Conservation (phyloP, 106 monocot species). For the Narthecium ossifragum region DNA sequence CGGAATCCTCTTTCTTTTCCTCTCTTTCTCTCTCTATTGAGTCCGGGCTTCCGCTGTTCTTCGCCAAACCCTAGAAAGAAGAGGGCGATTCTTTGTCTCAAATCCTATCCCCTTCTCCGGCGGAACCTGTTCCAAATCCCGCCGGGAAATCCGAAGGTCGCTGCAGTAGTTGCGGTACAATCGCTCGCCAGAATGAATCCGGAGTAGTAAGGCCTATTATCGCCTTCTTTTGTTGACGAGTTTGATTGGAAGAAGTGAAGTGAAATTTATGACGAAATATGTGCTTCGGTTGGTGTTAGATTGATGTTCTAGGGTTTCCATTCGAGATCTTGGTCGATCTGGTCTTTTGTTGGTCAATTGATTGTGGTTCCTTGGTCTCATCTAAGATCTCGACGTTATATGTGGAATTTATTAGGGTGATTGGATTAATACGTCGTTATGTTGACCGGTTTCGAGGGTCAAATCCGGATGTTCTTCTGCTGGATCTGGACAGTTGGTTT, state of each 20-base stretch:
- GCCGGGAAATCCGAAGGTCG: neutral
- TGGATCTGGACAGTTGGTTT: neutral
- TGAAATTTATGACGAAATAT: too few species aligned
- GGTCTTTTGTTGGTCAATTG: neutral
- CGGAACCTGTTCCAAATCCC: neutral
- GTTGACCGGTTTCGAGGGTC: too few species aligned
- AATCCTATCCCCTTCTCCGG: neutral
- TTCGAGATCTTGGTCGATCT: conserved; percentile 1
- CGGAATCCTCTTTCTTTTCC: neutral
- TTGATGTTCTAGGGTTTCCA: neutral
- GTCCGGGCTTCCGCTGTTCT: too few species aligned
- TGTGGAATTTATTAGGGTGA: neutral
- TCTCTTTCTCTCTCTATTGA: neutral
- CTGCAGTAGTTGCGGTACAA: neutral
- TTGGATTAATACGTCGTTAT: too few species aligned
- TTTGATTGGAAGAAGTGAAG: too few species aligned
- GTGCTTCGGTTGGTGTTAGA: neutral
- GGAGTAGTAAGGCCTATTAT: conserved; percentile 22
- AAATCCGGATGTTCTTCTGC: neutral
- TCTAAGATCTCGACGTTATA: neutral
- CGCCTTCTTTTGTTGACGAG: neutral
- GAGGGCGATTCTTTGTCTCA: neutral
- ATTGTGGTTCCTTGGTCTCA: neutral
- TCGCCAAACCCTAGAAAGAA: conserved; percentile 1
- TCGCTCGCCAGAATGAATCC: conserved; percentile 21